Evolutionary conservation across 1,284 basidiomycete genomes (phyloP), one percentile per base, ranked within the genome.

Genomic region (Apiotrichum domesticum): DNA sequence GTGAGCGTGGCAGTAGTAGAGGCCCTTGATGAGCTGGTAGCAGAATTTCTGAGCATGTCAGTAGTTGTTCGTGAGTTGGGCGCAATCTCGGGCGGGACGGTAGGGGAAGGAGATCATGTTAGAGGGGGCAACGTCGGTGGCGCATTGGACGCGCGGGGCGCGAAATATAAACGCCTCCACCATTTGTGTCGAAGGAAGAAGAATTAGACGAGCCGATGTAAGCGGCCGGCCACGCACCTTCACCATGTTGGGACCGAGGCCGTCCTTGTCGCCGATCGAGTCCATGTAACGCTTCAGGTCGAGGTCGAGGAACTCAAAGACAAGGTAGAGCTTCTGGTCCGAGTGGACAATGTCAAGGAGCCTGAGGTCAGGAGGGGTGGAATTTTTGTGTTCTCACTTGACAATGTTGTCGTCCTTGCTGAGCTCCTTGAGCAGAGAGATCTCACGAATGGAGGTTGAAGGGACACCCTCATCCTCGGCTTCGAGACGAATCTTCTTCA

Each of bases 251-350:
- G 92, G 89, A 56, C 95, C 91, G 45, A 99, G 84, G 9, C 96
- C 94, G 56, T 95, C 93, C 57, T 91, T 86, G 64, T 97, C 91
- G 52, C 96, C 96, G 66, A 98, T 88, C 39, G 91, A 87, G 77
- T 99, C 96, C 96, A 99, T 99, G 78, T 98, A 98, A 74, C 94
- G 93, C 79, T 99, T 99, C 55, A 99, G 81, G 77, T 99, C 96
- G 75, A 94, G 88, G 72, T 98, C 96, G 78, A 96, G 96, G 74
- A 87, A 98, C 77, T 99, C 96, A 74, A 98, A 98, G 60, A 99
- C 96, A 61, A 99, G 90, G 68, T 98, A 90, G 46, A 99, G 87
- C 71, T 98, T 98, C 35, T 92, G 88, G 77, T 99, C 93, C 21
- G 91, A 96, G 75, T 98, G 94, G 62, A 98, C 97, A 57, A 99